Base-by-base conservation (phyloP, 305 asterid genomes). In the Petunia hybrid region DNA sequence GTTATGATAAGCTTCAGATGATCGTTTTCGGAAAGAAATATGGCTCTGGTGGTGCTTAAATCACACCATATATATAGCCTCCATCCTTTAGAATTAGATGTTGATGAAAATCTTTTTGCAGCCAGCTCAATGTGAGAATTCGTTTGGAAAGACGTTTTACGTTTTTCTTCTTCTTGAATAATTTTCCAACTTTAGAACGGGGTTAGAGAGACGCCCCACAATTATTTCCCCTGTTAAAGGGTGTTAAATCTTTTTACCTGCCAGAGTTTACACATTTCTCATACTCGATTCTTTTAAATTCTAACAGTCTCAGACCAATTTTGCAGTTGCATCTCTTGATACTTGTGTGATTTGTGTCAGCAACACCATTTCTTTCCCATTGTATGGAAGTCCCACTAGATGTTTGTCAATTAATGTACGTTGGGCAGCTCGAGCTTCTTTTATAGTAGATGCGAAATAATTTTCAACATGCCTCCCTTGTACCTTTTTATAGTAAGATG, bases 41-140 rank as follows among this genome's bases (percentile, higher is more conserved):
- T 60, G 84, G 75, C 61, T 81, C 80, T 2, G 75, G 80, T 81
- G 84, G 80, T 10, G 80, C 76, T 0, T 81, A 63, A 80, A 6
- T 35, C 1, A 51, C 43, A 65, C 16, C 81, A 4, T 31, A 41
- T 22, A 22, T 31, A 5, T 63, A 16, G 68, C 3, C 45, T 38
- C 35, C 56, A 46, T 12, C 64, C 57, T 40, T 53, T 69, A 31
- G 60, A 1, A 14, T n/a, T 81, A 76, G 78, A 76, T 56, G 81
- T 76, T 76, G 78, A 82, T 53, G 78, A 76, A 82, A 76, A 64
- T n/a, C 53, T 10, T 78, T 65, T 78, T 81, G 67, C 45, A 45
- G 62, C 35, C 45, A 45, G 62, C 35, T n/a, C 42, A 38, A 48
- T 59, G 53, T 48, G 65, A 64, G 60, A 46, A 76, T 75, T 51